Base-by-base conservation (phyloP, 176 grass and related monocot genomes). In the Saccharum spontaneum region DNA sequence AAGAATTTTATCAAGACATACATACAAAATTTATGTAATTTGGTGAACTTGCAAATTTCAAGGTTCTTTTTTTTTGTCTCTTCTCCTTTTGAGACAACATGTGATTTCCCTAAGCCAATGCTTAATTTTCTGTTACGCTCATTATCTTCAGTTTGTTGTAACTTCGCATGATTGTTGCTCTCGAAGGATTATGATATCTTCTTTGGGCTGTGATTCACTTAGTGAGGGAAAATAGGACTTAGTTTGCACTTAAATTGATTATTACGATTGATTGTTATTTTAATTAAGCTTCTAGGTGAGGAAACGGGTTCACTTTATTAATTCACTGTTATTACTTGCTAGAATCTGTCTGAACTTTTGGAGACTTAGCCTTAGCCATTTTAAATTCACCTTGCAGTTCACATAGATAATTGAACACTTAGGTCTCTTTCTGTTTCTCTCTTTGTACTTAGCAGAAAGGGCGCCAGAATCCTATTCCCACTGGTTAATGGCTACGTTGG, bases 131-230 rank as follows among this genome's bases (percentile, higher is more conserved):
- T 40, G 39, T 9, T 40, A 40, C 7, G 39, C 8, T 40, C 7
- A 40, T 40, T 40, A 40, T 9, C 39, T 40, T 40, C 39, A 40
- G 41, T 46, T 14, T 48, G 13, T 48, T 5, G 2, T 48, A 48
- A 61, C 10, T 73, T 69, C 40, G 9, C 17, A 77, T 33, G 18
- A 23, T 72, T 73, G 65, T 86, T 78, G 49, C 17, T 71, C 22
- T 50, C 48, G 4, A 17, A 40, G 11, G n/a, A 79, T 65, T 10
- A 64, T 50, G 38, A 46, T 24, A 18, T 50, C 10, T 48, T 48
- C 11, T 48, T 48, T 48, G 41, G 5, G 77, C 28, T 79, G 12
- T 64, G 37, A 33, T 33, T 76, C 1, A 16, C 45, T 77, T 67
- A 68, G n/a, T 16, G 15, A 38, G 33, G 26, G 24, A 24, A 46